phyloP scores from a whole-genome alignment of 306 rosid species.

The Casuarina glauca region DNA sequence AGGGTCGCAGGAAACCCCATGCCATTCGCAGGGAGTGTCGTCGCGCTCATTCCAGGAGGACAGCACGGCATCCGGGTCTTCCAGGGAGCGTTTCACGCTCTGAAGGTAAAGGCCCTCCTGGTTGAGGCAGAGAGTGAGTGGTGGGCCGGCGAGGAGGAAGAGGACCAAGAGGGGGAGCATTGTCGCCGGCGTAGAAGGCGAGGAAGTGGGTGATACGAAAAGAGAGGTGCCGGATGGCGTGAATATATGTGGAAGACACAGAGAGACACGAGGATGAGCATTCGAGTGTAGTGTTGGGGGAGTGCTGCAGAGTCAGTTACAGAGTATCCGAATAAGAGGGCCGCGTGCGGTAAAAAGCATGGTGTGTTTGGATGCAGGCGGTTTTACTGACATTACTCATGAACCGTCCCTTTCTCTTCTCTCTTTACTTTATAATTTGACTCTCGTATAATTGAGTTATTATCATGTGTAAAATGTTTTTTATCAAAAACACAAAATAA shows the following conservation, averaged over 20 bases:
- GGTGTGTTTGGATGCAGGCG: neutral
- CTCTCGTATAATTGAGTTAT: too few species aligned
- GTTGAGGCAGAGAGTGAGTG: slow-evolving; percentile 35
- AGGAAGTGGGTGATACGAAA: slow-evolving; percentile 9
- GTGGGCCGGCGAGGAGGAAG: slow-evolving; percentile 10
- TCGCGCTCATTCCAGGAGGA: slow-evolving; percentile 59
- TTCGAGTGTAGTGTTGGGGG: slow-evolving; percentile 1
- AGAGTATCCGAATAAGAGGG: neutral
- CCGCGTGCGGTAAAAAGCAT: too few species aligned
- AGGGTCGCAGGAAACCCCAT: slow-evolving; percentile 52
- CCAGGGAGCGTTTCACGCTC: slow-evolving; percentile 50
- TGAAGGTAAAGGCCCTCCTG: slow-evolving; percentile 64
- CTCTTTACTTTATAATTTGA: neutral
- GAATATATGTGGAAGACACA: slow-evolving; percentile 11
- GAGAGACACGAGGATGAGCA: neutral
- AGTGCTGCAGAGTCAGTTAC: neutral
- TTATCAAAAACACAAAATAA: too few species aligned
- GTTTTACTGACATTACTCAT: neutral
- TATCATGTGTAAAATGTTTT: neutral
- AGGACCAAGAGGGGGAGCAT: slow-evolving; percentile 26
- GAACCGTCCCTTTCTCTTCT: neutral
- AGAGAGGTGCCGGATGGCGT: neutral
- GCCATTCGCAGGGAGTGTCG: slow-evolving; percentile 67
- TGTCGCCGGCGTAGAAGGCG: neutral
- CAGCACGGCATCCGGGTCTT: slow-evolving; percentile 52